These are phyloP conservation scores for Geopyxis carbonaria DNA, from an alignment of 495 filamentous ascomycete genomes.

Conservation along the genomic window DNA sequence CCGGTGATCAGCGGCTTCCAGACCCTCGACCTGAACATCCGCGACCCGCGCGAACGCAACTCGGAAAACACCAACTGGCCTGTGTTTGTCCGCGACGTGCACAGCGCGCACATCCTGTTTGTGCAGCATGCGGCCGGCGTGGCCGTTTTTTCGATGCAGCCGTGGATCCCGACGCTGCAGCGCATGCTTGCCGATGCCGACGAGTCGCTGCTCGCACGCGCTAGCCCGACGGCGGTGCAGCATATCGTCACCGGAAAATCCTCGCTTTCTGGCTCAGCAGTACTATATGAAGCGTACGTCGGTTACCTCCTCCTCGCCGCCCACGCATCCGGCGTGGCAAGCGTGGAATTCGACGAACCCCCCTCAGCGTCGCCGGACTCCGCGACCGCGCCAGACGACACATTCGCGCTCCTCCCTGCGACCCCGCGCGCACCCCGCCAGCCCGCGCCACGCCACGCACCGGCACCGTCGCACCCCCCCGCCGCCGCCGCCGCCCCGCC, in stretches of 20 bases:
- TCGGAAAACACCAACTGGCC: conserved; percentile 17
- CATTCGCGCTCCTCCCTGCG: conserved; percentile 1
- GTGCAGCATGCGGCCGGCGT: conserved; percentile 21
- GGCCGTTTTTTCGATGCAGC: conserved; percentile 20
- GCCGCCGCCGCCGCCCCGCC: background rate
- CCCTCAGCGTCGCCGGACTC: background rate
- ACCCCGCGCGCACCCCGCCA: background rate
- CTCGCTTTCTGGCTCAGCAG: conserved; percentile 14
- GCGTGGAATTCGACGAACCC: conserved; percentile 21
- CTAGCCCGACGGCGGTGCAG: conserved; percentile 12
- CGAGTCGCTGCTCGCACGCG: conserved; percentile 11
- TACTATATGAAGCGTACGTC: conserved; percentile 22
- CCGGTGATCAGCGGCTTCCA: conserved; percentile 21
- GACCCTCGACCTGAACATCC: conserved; percentile 17
- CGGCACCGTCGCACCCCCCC: background rate
- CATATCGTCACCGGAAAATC: conserved; percentile 6
- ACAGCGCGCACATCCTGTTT: conserved; percentile 17
- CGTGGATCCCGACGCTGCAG: conserved; percentile 15
- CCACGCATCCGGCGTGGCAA: conserved; percentile 9
- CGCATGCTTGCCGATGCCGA: conserved; percentile 16
- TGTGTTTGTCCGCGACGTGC: conserved; percentile 16
- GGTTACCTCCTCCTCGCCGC: conserved; percentile 21
- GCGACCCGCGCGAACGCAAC: background rate
- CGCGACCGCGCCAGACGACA: background rate
- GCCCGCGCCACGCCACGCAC: background rate